Evolutionary conservation across 306 rosid genomes (phyloP).

Genomic region (Albizia julibrissin): DNA sequence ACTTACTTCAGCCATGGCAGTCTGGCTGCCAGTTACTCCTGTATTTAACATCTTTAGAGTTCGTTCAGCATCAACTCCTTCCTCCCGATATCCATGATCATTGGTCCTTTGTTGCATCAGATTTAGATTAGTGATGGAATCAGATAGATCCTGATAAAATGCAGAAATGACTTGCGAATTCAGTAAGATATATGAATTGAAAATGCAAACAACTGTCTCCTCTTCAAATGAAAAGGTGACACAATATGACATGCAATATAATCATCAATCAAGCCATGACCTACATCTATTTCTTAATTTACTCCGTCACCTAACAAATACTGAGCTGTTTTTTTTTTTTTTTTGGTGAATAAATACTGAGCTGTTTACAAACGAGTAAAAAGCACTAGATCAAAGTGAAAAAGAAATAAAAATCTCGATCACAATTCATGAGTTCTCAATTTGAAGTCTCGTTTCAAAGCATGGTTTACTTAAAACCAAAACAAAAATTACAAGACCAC

Average conservation of each 20-base stretch:
- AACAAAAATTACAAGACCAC: conserved; percentile 2
- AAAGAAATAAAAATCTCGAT: not conserved
- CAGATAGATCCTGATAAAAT: conserved; percentile 58
- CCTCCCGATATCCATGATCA: conserved; percentile 53
- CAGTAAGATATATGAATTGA: conserved; percentile 12
- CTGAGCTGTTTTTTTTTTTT: not conserved
- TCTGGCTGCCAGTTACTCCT: conserved; percentile 46
- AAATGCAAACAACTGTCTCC: conserved; percentile 22
- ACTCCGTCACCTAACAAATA: not conserved
- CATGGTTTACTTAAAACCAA: conserved; percentile 15
- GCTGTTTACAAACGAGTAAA: not conserved
- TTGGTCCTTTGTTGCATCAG: conserved; percentile 49
- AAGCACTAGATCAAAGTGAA: not conserved
- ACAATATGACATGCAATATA: not conserved
- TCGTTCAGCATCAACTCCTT: conserved; percentile 61
- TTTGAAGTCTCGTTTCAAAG: conserved; percentile 8
- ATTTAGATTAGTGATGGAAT: conserved; percentile 41
- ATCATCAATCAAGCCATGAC: not conserved
- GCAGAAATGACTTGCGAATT: conserved; percentile 24
- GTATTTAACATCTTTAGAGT: conserved; percentile 64
- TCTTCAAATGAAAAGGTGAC: not conserved
- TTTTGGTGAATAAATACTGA: too few species aligned
- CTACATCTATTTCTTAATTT: not conserved
- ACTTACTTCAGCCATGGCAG: conserved; percentile 57
- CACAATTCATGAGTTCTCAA: not conserved